A percentile compares a stretch with the other conserved stretches of the same genome.
phyloP scores from a whole-genome alignment of 176 grass and related monocot genomes.

The Hyparrhenia diplandra region DNA sequence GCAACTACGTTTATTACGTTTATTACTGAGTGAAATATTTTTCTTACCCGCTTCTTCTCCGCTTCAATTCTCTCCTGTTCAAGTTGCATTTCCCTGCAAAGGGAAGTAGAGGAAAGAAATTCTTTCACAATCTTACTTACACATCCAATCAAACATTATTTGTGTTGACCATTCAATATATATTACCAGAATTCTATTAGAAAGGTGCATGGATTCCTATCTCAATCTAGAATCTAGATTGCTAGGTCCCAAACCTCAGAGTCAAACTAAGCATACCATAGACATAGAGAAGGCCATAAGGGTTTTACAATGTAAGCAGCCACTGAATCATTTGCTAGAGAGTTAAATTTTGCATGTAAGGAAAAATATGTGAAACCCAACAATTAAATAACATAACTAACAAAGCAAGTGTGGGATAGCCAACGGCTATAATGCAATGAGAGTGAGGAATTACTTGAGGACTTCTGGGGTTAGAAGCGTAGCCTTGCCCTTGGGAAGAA shows the following conservation, averaged over 20 bases:
- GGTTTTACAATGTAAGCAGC: background rate
- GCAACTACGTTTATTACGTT: background rate
- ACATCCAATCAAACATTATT: background rate
- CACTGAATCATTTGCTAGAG: too few relatives aligned
- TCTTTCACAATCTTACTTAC: background rate
- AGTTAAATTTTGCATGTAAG: too few relatives aligned
- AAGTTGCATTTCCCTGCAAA: slow-evolving; percentile 80
- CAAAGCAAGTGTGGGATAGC: background rate
- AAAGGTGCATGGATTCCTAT: slow-evolving; percentile 1
- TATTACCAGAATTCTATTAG: background rate
- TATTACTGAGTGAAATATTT: background rate
- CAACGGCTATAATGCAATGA: background rate
- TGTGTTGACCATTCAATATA: background rate
- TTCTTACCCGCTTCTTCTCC: slow-evolving; percentile 68
- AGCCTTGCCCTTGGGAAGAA: slow-evolving; percentile 80
- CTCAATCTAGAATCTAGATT: background rate
- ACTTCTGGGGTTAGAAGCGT: slow-evolving; percentile 62
- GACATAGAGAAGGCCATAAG: background rate
- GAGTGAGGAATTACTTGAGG: slow-evolving; percentile 60
- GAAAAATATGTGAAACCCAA: background rate
- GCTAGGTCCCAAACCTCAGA: background rate
- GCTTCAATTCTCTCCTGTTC: slow-evolving; percentile 90
- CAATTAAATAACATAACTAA: background rate
- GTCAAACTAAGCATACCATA: background rate
- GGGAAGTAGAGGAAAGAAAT: background rate